Evolutionary conservation across 345 rosid species (phyloP).

Genomic region (Durio zibethinus): DNA sequence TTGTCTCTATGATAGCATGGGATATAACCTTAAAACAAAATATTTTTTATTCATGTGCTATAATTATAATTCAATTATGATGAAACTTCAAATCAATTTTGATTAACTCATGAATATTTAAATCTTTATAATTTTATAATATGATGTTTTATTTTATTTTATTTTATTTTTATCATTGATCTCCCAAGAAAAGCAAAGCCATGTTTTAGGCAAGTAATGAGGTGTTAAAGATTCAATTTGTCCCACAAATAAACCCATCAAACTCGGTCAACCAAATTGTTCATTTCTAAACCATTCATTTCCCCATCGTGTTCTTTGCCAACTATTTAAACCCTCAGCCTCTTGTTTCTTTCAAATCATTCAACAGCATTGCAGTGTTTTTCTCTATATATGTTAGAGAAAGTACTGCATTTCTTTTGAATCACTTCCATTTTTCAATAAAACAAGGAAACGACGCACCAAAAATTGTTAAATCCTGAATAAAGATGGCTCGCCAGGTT

Average conservation of each 20-base stretch:
- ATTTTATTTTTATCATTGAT: too few relatives aligned
- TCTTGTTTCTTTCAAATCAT: not conserved
- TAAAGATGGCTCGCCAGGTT: conserved; percentile 32
- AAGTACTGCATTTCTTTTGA: conserved; percentile 13
- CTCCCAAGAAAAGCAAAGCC: not conserved
- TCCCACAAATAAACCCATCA: not conserved
- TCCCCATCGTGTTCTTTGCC: not conserved
- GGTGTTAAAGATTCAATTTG: not conserved
- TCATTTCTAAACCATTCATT: not conserved
- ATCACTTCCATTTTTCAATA: not conserved
- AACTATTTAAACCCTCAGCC: not conserved
- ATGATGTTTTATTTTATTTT: too few relatives aligned
- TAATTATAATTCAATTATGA: too few relatives aligned
- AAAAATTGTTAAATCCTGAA: not conserved
- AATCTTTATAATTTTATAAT: too few relatives aligned
- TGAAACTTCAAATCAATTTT: too few relatives aligned
- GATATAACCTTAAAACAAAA: too few relatives aligned
- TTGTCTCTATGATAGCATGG: too few relatives aligned
- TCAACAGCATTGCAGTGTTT: conserved; percentile 18
- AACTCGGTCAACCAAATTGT: conserved; percentile 6
- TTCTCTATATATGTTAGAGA: conserved; percentile 17
- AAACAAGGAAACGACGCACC: not conserved
- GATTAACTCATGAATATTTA: too few relatives aligned
- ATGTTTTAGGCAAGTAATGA: not conserved
- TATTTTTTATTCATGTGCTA: too few relatives aligned